Percentiles rank a stretch among this genome's conserved stretches.
These are phyloP conservation scores for Linanthus parryae DNA, from an alignment of 148 eudicot genomes.

Conservation along the genomic window DNA sequence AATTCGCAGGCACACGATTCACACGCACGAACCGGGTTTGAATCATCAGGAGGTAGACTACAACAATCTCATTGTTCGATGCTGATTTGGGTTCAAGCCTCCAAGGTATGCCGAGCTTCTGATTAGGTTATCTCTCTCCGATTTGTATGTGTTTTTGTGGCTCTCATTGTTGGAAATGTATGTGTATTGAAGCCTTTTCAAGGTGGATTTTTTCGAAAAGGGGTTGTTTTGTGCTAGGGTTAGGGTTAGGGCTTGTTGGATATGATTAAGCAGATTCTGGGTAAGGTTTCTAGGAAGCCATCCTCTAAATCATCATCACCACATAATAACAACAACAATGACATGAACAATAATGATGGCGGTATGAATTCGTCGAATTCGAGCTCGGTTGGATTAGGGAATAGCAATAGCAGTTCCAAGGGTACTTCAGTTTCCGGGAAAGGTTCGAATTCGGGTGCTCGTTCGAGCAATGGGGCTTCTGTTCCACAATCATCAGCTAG, in stretches of 20 bases:
- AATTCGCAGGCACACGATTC: no score
- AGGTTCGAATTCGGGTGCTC: constrained; percentile 12
- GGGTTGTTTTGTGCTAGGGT: constrained; percentile 6
- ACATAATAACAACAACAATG: no score
- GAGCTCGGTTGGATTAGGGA: constrained; percentile 7
- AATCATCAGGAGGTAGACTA: no score
- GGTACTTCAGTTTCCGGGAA: constrained; percentile 16
- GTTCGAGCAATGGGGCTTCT: constrained; percentile 17
- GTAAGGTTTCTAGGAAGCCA: constrained; percentile 37
- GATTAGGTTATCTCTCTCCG: no score
- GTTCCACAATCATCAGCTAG: not conserved
- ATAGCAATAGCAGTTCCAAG: constrained; percentile 11
- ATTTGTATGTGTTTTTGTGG: no score
- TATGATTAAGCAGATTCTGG: constrained; percentile 46
- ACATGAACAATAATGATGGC: constrained; percentile 17
- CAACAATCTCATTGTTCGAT: no score
- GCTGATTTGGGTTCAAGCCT: no score
- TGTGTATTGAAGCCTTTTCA: constrained; percentile 5
- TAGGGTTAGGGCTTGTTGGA: constrained; percentile 22
- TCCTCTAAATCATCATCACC: constrained; percentile 28
- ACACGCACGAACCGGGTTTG: no score
- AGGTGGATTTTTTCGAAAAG: not conserved
- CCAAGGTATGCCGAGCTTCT: no score
- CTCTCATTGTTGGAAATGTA: constrained; percentile 1
- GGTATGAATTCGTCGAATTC: constrained; percentile 11